Base-by-base conservation (phyloP, 441 rosid species). In the Croton setiger region DNA sequence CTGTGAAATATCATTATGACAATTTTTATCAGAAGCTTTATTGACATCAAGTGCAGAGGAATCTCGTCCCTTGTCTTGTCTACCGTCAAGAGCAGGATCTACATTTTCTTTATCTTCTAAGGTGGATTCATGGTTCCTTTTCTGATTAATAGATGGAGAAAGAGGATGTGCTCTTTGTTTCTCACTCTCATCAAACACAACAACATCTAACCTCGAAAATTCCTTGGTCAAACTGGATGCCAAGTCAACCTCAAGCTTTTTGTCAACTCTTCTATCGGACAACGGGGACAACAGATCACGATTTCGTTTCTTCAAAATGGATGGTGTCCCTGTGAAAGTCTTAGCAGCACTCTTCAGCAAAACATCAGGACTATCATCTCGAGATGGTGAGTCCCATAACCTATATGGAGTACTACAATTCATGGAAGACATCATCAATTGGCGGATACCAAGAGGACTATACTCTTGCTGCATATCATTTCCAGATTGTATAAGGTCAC, bases 361-460 rank as follows among this genome's bases (percentile, higher is more conserved):
- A 63, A 82, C 88, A 81, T 88, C 93, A 55, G 98, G 93, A 76
- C 85, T 89, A 70, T 72, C 82, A 72, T 89, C 97, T 13, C 75
- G 74, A 65, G 87, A 75, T n/a, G 98, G 96, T 41, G 99, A 92
- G 72, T 86, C 97, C 99, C 99, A 92, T 78, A 92, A 79, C 84
- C 89, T 83, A 77, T 86, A 91, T 53, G 99, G 99, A 75, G 95
- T 85, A 61, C 89, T 81, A 80, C 95, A 90, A 76, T 82, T 82
- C 87, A 84, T 84, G 57, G 98, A 89, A 71, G 97, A 87, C 84
- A 89, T 85, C 96, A 90, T 89, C 71, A 92, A 75, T 80, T 95
- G 99, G 52, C 99, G 99, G 71, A 95, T 90, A 56, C 99, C 99
- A 61, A 95, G 91, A 64, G 99, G 99, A 72, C 99, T 95, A 72